Conservation (phyloP, 352 stramenopile genomes). For the Phytophthora ramorum region DNA sequence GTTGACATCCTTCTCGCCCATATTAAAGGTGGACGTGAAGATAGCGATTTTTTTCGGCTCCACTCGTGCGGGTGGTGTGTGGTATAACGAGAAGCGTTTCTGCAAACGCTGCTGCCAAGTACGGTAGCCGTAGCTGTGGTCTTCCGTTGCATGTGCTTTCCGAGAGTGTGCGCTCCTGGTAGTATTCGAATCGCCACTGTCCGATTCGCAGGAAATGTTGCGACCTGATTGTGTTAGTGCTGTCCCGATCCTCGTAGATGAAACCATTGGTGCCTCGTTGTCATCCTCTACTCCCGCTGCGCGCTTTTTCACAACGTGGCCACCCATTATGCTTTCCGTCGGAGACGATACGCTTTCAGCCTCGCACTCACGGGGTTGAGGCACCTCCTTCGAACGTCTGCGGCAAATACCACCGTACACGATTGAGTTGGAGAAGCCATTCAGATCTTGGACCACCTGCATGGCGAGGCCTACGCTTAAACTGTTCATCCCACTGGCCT, state of each 20-base stretch:
- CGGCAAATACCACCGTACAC: conserved; percentile 73
- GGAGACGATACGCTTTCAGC: conserved; percentile 56
- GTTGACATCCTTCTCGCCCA: conserved; percentile 79
- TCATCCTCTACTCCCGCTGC: conserved; percentile 26
- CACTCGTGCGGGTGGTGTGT: conserved; percentile 14
- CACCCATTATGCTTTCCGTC: conserved; percentile 39
- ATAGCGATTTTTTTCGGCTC: conserved; percentile 61
- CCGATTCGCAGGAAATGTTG: conserved; percentile 35
- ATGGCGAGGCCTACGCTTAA: conserved; percentile 53
- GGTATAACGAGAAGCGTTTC: conserved; percentile 39
- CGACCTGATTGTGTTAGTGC: conserved; percentile 27
- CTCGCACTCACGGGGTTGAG: conserved; percentile 35
- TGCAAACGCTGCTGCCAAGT: conserved; percentile 47
- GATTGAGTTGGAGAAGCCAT: conserved; percentile 77
- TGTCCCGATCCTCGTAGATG: conserved; percentile 22
- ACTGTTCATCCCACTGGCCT: conserved; percentile 41
- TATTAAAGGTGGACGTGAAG: conserved; percentile 89
- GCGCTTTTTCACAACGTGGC: conserved; percentile 40
- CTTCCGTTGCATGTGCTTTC: conserved; percentile 20
- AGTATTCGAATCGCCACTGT: conserved; percentile 28
- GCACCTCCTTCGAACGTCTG: conserved; percentile 26
- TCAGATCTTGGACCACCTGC: conserved; percentile 71
- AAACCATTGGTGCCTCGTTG: conserved; percentile 19
- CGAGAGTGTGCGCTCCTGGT: conserved; percentile 12
- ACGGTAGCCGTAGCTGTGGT: conserved; percentile 18